Base-by-base conservation (phyloP, 805 yeast genomes). In the Pichia rugopelliculosa region DNA sequence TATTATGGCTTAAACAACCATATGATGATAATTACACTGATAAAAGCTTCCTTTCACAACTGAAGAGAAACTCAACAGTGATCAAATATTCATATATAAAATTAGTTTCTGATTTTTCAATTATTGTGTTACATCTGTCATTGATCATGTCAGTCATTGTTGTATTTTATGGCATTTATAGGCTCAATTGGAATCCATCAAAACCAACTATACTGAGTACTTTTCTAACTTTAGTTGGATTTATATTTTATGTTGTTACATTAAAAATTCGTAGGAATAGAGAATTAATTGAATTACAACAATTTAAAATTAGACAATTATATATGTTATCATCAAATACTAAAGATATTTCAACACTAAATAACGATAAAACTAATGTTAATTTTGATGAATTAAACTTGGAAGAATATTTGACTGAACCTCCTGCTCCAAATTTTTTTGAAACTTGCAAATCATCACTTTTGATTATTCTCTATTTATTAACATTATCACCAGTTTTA, bases 11-110 rank as follows among this genome's bases (percentile, higher is more conserved):
- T 30, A 75, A 77, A 48, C 96, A 90, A 61, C 84, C 84, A 13
- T 90, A 81, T 59, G 95, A 96, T 0, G 99, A 91, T 62, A 93
- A 90, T 64, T 87, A 87, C 66, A 91, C 96, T 1, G 95, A 89
- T 60, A 66, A 69, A 2, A 75, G 89, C 3, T 91, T 91, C 60
- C 70, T 90, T n/a, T 79, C 88, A 3, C 95, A 85, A 60, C 71
- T 88, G 50, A 79, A 79, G 54, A 70, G 93, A 36, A 88, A 88
- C 65, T 71, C 88, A 23, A 81, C 90, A 3, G 93, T 87, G 30
- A 75, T 77, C 20, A 72, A 71, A 45, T 83, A 87, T 61, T 74
- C 85, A 1, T 83, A 76, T 56, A 66, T 72, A 69, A 76, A 79
- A 40, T 67, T 88, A n/a, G 72, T 75, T n/a, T 68, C 71, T n/a